Base-by-base conservation (phyloP, 495 filamentous ascomycete genomes). In the Penicillium dipodomyicola region DNA sequence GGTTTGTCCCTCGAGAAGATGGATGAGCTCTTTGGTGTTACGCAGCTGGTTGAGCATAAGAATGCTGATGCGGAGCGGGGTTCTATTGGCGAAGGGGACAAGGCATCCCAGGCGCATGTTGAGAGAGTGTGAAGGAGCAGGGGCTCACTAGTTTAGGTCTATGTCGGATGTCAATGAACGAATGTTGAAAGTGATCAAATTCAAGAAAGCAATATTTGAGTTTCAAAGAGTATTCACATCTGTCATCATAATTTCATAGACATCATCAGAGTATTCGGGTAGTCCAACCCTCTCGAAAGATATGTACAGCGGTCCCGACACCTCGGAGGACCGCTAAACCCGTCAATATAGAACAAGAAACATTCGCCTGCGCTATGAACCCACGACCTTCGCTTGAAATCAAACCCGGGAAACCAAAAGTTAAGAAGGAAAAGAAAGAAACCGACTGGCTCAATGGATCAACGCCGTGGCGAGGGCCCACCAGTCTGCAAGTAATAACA, bases 11-110 rank as follows among this genome's bases (percentile, higher is more conserved):
- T 78, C 60, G 74, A 79, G 53, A 73, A 76, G 60, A 79, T 77
- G 74, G 76, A 80, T 45, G 66, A 78, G 43, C 75, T 83, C 32
- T 84, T 83, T 54, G 82, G 81, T 27, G 69, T 79, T n/a, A 66
- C 66, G n/a, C 54, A 63, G 19, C 48, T 62, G 25, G n/a, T 60
- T 7, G 57, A 60, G 22, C 54, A 57, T 2, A 69, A 67, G 51
- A 41, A 25, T n/a, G 62, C 50, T 19, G 64, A 70, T 32, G 52
- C 52, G 9, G 62, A 70, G 58, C 58, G 51, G 14, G 41, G 25
- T 12, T 45, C 45, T 25, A 19, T 50, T 49, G 48, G 33, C 1
- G 49, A 39, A 35, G 41, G 20, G 27, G 44, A 47, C 32, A 60
- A 68, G 44, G 27, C 53, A 15, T 33, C 37, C 25, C 49, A 60